Evolutionary conservation across 1,284 basidiomycete genomes (phyloP), one percentile per base, ranked within the genome.

Genomic region (Ustilago hordei): DNA sequence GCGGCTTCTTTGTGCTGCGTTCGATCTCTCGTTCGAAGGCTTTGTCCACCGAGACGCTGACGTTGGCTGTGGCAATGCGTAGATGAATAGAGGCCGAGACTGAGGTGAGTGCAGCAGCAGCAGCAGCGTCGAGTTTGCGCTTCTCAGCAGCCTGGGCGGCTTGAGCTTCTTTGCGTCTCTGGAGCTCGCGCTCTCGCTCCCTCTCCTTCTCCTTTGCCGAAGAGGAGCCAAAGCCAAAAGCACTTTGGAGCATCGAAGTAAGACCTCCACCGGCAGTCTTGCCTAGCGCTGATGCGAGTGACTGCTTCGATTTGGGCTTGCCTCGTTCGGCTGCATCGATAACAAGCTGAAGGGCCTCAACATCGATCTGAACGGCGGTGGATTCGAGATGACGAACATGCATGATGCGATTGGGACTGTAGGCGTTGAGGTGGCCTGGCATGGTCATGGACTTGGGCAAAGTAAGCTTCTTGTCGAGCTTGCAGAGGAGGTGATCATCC

Each of bases 1-100:
- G 93, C 48, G 93, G 92, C 89, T 99, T 99, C 90, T 98, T 98
- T 0, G 95, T 99, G 9, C 94, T 94, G 57, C 96, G 89, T 79
- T 94, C 90, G 38, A 99, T 89, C 85, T 98, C 96, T 2, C 89
- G 86, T 0, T 90, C 89, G 74, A 95, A 90, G 70, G 93, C 91
- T 70, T 90, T 89, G 69, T 92, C 91, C 3, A 95, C 88, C 19
- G 88, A 89, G 23, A 97, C 93, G 65, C 90, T 89, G 45, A 96
- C 89, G 54, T 93, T 91, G 0, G 93, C 95, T 31, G 93, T 91
- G 81, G 93, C 95, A 36, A 96, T 91, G 1, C 93, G 91, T 41
- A 98, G 88, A 17, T 91, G 89, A 23, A 98, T 92, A 60, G 89
- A 91, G 1, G 91, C 90, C 38, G 90, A 74, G 13, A 77, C 73